phyloP scores from a whole-genome alignment of 169 alveolate species.

The Perkinsus marinus region DNA sequence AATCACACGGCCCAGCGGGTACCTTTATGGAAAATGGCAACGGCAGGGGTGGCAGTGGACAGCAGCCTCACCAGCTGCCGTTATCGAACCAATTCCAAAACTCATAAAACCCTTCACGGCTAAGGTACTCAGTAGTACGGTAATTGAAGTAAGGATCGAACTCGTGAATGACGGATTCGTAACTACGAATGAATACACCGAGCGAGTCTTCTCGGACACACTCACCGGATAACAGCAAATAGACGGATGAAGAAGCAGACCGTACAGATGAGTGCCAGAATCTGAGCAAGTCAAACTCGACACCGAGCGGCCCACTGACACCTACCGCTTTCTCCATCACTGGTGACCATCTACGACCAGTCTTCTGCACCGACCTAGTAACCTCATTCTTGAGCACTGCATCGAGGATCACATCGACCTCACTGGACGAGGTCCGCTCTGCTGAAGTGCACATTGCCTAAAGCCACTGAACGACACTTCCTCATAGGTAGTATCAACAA shows the following conservation, averaged over 20 bases:
- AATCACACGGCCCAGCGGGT: slow-evolving; percentile 92
- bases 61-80: slow-evolving; percentile 15
- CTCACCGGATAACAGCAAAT: slow-evolving; percentile 78
- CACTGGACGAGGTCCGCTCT: background rate
- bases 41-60: slow-evolving; percentile 14
- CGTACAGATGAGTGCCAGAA: slow-evolving; percentile 30
- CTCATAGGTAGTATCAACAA: too few relatives aligned
- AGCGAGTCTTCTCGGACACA: background rate
- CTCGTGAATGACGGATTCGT: slow-evolving; percentile 92
- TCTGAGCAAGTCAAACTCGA: background rate
- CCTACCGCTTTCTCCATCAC: background rate
- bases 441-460: background rate
- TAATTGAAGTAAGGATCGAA: slow-evolving; percentile 97
- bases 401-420: background rate
- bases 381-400: background rate
- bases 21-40: slow-evolving; percentile 65
- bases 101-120: slow-evolving; percentile 76
- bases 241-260: slow-evolving; percentile 71
- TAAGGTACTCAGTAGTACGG: slow-evolving; percentile 82
- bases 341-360: background rate
- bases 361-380: background rate
- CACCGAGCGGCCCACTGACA: background rate
- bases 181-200: slow-evolving; percentile 2
- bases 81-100: slow-evolving; percentile 95
- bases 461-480: background rate